Conservation (phyloP, 495 filamentous ascomycete genomes). For the Monascus purpureus region DNA sequence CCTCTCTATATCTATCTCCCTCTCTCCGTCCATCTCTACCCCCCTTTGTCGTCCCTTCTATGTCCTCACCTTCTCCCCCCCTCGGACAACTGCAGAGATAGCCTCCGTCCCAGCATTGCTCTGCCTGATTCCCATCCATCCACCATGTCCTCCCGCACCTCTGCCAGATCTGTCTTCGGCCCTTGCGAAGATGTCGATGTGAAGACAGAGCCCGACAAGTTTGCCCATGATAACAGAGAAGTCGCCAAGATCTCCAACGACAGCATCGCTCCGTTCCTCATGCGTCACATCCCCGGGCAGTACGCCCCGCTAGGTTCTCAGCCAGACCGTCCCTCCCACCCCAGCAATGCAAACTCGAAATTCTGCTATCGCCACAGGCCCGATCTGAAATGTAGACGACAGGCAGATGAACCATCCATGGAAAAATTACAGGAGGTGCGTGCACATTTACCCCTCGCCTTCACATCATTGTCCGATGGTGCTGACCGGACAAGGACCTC, state of each 20-base stretch:
- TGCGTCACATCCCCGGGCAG: conserved; percentile 69
- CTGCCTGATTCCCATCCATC: neutral
- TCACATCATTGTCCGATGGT: conserved; percentile 6
- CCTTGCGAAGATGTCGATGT: conserved; percentile 3
- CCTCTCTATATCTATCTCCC: too few relatives aligned
- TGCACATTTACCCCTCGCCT: too few relatives aligned
- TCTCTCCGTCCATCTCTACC: too few relatives aligned
- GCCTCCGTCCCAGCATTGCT: neutral
- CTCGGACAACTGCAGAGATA: too few relatives aligned
- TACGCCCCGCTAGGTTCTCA: conserved; percentile 53
- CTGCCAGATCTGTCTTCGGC: conserved; percentile 13
- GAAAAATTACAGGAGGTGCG: conserved; percentile 75
- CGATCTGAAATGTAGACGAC: conserved; percentile 82
- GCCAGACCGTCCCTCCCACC: conserved; percentile 13
- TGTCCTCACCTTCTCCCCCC: neutral
- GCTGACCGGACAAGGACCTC: conserved; percentile 44
- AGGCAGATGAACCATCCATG: conserved; percentile 92
- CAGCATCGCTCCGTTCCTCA: conserved; percentile 67
- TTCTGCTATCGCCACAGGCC: conserved; percentile 95
- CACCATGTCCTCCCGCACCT: neutral
- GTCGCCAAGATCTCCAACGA: conserved; percentile 35
- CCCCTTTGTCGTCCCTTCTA: neutral
- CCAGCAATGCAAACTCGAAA: conserved; percentile 53
- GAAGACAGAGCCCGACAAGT: conserved; percentile 13
- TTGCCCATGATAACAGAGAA: conserved; percentile 9